Base-by-base conservation (phyloP, 2,329 filamentous ascomycete genomes). In the Claviceps spartinae region DNA sequence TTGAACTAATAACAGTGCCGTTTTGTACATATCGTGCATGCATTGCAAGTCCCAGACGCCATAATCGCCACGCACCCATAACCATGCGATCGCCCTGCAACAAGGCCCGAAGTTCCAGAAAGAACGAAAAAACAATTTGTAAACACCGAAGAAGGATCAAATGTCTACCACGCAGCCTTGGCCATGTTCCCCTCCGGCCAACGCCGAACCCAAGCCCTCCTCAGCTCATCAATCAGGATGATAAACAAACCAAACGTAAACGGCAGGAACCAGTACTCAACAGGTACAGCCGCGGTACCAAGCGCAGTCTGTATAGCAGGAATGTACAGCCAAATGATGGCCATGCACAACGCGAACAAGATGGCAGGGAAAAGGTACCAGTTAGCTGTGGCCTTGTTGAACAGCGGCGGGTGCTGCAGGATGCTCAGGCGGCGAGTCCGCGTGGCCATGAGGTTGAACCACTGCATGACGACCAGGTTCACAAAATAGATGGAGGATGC, bases 391-490 rank as follows among this genome's bases (percentile, higher is more conserved):
- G 68, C 62, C 58, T 73, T 77, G 63, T 84, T 84, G 65, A 84
- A 81, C 7, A 77, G 55, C 0, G 85, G 85, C 3, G 82, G 80
- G 58, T 89, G 85, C 61, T 87, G 82, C 64, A 90, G 81, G 56
- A 90, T 78, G 52, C 78, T 78, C 22, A 84, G 71, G 1, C 78
- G 73, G 1, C 82, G 72, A 1, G 80, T 90, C 16, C 85, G 75
- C 5, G 86, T 74, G 1, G 81, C 80, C 61, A 89, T 76, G 4
- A 89, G 71, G 62, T 85, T 87, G 72, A 88, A 88, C 73, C 82
- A 83, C 72, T 87, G 83, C 84, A 90, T 88, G 48, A 90, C 81
- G 2, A 91, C 86, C 22, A 91, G 70, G 54, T 83, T 90, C 58
- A 89, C 78, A 59, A 90, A 90, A 66, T 90, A 90, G 54, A 91